Conservation (phyloP, 2,329 filamentous ascomycete genomes). For the Mycosphaerella sp. region DNA sequence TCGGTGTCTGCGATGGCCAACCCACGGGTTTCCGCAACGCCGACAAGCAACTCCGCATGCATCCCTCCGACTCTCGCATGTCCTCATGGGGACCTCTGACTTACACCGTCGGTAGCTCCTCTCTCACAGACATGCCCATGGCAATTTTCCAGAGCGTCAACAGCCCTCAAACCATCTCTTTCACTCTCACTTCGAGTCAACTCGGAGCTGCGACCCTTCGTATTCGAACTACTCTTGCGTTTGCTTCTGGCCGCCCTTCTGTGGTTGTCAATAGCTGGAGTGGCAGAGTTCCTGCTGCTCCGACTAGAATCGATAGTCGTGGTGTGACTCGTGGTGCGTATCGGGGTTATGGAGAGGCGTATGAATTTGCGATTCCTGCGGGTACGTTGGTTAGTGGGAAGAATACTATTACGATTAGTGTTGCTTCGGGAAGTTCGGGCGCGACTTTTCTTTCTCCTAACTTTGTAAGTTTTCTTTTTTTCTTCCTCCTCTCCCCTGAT, state of each 20-base stretch:
- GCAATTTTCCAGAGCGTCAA: conserved; percentile 15
- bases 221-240: conserved; percentile 15
- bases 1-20: conserved; percentile 60
- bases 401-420: conserved; percentile 12
- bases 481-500: too few species aligned
- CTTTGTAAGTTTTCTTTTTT: conserved; percentile 9
- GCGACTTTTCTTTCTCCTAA: conserved; percentile 12
- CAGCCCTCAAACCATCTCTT: conserved; percentile 10
- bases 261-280: conserved; percentile 9
- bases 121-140: conserved; percentile 11
- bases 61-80: conserved; percentile 47
- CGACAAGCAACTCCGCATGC: conserved; percentile 61
- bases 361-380: conserved; percentile 10
- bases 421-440: conserved; percentile 7
- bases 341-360: conserved; percentile 13
- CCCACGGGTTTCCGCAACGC: conserved; percentile 57
- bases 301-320: conserved; percentile 12
- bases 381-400: conserved; percentile 5
- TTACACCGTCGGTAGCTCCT: conserved; percentile 6
- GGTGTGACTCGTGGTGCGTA: conserved; percentile 17
- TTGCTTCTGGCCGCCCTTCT: conserved; percentile 10
- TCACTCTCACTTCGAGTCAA: neutral
- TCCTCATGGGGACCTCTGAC: conserved; percentile 8
- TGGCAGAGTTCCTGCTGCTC: conserved; percentile 2
- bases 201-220: conserved; percentile 11